These are phyloP conservation scores for Kazachstania sp. DNA, from an alignment of 1,139 yeast species.

Conservation along the genomic window DNA sequence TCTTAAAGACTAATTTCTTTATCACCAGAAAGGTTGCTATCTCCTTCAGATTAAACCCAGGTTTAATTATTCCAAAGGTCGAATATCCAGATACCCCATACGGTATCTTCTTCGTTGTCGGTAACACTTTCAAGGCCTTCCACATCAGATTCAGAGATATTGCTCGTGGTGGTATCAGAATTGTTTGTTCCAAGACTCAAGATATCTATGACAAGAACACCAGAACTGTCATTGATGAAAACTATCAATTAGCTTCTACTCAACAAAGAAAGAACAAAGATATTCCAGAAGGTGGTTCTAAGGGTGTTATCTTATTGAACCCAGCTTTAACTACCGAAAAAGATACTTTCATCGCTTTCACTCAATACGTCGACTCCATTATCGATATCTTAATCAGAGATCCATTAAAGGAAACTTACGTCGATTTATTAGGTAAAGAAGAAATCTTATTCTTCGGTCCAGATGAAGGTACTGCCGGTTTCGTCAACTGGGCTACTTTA, in stretches of 20 bases:
- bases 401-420: slow-evolving; percentile 76
- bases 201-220: slow-evolving; percentile 85
- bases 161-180: slow-evolving; percentile 97
- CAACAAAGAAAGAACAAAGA: slow-evolving; percentile 97
- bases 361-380: slow-evolving; percentile 85
- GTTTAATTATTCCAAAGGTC: slow-evolving; percentile 61
- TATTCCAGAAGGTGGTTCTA: slow-evolving; percentile 98
- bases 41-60: slow-evolving; percentile 83
- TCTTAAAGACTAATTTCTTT: slow-evolving; percentile 89
- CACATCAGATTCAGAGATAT: slow-evolving; percentile 95
- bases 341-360: slow-evolving; percentile 77
- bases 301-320: slow-evolving; percentile 88
- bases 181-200: slow-evolving; percentile 79
- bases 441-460: slow-evolving; percentile 97
- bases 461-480: slow-evolving; percentile 94
- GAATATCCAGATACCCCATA: slow-evolving; percentile 91
- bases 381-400: slow-evolving; percentile 75
- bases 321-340: slow-evolving; percentile 67
- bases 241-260: slow-evolving; percentile 89
- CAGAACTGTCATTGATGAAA: slow-evolving; percentile 88
- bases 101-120: slow-evolving; percentile 94
- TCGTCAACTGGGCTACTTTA: slow-evolving; percentile 96
- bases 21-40: slow-evolving; percentile 91
- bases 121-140: slow-evolving; percentile 95
- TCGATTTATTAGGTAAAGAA: slow-evolving; percentile 72